phyloP scores from a whole-genome alignment of 257 asterid genomes.

The Avicennia marina region DNA sequence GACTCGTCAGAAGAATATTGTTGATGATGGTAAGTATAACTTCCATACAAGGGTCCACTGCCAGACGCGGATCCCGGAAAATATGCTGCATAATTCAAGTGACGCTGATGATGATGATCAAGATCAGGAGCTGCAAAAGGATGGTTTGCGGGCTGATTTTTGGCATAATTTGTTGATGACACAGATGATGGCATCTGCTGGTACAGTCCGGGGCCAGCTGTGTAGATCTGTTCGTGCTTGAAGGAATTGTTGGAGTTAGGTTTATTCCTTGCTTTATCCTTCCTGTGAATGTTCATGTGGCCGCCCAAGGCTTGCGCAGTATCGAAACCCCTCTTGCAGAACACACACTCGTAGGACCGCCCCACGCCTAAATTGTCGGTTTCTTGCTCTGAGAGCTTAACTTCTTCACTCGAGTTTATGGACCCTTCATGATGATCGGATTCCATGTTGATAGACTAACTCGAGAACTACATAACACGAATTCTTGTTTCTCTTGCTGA shows the following conservation, averaged over 20 bases:
- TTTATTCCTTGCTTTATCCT: slow-evolving; percentile 44
- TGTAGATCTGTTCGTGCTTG: slow-evolving; percentile 12
- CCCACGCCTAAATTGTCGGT: slow-evolving; percentile 41
- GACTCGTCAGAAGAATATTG: background rate
- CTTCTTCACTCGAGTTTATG: slow-evolving; percentile 15
- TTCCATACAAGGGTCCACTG: slow-evolving; percentile 9
- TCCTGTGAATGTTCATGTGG: slow-evolving; percentile 82
- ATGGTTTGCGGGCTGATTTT: too few relatives aligned
- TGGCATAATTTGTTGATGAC: background rate
- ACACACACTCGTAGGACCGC: slow-evolving; percentile 69
- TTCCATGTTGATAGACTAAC: slow-evolving; percentile 19
- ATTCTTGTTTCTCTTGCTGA: too few relatives aligned
- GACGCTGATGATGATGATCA: too few relatives aligned
- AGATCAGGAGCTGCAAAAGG: too few relatives aligned
- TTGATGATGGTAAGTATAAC: background rate
- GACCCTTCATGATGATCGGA: slow-evolving; percentile 26
- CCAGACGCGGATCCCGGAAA: slow-evolving; percentile 9
- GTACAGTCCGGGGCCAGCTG: slow-evolving; percentile 10
- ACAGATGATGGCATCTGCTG: slow-evolving; percentile 17
- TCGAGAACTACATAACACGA: too few relatives aligned
- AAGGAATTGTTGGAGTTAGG: slow-evolving; percentile 18
- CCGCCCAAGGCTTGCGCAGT: slow-evolving; percentile 93
- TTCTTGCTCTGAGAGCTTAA: background rate
- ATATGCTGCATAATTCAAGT: too few relatives aligned
- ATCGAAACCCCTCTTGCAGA: slow-evolving; percentile 80